Base-by-base conservation (phyloP, 2,329 filamentous ascomycete species). In the Botryotinia calthae region DNA sequence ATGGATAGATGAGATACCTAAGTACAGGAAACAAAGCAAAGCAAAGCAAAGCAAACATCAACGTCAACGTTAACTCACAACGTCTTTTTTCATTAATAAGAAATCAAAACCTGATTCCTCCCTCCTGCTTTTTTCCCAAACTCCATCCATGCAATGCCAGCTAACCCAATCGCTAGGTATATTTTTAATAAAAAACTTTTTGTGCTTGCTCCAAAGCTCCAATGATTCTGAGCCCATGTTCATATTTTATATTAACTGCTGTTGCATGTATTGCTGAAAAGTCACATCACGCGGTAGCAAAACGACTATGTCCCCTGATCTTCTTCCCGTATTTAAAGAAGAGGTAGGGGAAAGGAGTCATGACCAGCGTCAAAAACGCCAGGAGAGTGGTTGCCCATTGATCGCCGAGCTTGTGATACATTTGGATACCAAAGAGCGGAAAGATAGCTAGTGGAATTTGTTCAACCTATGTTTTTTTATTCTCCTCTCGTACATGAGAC, bases 391-490 rank as follows among this genome's bases (percentile, higher is more conserved):
- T 87, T 12, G 88, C 89, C 92, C 92, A 94, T 74, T 91, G 88
- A 73, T 90, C 87, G 25, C 92, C 92, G 37, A 95, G 84, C 40
- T 83, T 85, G 14, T 87, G 80, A 79, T 94, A 95, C 90, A 95
- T 89, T 76, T 90, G 91, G 42, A 88, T 86, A 25, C 91, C 91
- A 80, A 95, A 94, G 3, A 94, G 83, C 22, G 92, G 92, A 77
- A 95, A 95, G 5, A 89, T 88, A 70, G 93, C 93, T 89, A 68
- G 51, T 28, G 51, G n/a, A 42, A 28, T 44, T 63, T 42, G 58
- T 54, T 78, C 74, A 78, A 75, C 73, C 72, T 75, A 75, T 74
- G 56, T 58, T 54, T 58, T 56, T 48, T 22, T 61, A 65, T 62
- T 59, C 58, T 72, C 61, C 40, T 72, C 61, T 25, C 48, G 51